These are phyloP conservation scores for Cladobotryum mycophilum DNA, from an alignment of 2,329 filamentous ascomycete species.

Conservation along the genomic window DNA sequence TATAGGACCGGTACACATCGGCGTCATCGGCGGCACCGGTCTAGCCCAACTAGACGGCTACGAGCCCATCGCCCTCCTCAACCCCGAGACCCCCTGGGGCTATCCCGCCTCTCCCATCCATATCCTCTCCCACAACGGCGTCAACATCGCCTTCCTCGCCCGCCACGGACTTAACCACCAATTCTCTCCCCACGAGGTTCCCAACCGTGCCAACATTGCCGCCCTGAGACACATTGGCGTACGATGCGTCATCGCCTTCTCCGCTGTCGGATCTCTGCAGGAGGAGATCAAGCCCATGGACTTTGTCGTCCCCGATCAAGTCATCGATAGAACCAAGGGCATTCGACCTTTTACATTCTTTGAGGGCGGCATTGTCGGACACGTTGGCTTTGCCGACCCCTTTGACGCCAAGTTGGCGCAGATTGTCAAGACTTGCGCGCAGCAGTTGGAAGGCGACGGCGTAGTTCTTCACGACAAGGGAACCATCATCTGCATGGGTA, in stretches of 20 bases:
- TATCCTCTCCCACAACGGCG: slow-evolving; percentile 80
- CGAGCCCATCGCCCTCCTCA: slow-evolving; percentile 72
- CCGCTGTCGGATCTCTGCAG: slow-evolving; percentile 84
- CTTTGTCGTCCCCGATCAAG: slow-evolving; percentile 92
- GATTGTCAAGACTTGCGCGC: slow-evolving; percentile 71
- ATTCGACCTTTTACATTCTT: slow-evolving; percentile 95
- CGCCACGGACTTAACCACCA: slow-evolving; percentile 88
- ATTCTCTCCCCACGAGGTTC: slow-evolving; percentile 90
- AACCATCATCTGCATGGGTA: slow-evolving; percentile 86
- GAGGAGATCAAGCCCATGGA: slow-evolving; percentile 93
- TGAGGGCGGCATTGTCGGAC: slow-evolving; percentile 82
- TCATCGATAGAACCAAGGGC: slow-evolving; percentile 96
- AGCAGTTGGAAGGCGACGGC: slow-evolving; percentile 71
- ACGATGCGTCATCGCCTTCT: slow-evolving; percentile 87
- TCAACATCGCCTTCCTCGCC: slow-evolving; percentile 84
- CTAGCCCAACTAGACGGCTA: slow-evolving; percentile 83
- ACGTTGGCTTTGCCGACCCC: slow-evolving; percentile 92
- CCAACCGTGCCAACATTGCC: slow-evolving; percentile 92
- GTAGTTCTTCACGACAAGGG: slow-evolving; percentile 79
- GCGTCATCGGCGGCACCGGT: slow-evolving; percentile 89
- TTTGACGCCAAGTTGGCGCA: slow-evolving; percentile 75
- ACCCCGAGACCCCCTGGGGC: slow-evolving; percentile 83
- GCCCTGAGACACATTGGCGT: slow-evolving; percentile 89
- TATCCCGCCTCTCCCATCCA: slow-evolving; percentile 67
- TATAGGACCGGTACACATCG: slow-evolving; percentile 68